Evolutionary conservation across 495 filamentous ascomycete genomes (phyloP).

Genomic region (Penicillium lagena): DNA sequence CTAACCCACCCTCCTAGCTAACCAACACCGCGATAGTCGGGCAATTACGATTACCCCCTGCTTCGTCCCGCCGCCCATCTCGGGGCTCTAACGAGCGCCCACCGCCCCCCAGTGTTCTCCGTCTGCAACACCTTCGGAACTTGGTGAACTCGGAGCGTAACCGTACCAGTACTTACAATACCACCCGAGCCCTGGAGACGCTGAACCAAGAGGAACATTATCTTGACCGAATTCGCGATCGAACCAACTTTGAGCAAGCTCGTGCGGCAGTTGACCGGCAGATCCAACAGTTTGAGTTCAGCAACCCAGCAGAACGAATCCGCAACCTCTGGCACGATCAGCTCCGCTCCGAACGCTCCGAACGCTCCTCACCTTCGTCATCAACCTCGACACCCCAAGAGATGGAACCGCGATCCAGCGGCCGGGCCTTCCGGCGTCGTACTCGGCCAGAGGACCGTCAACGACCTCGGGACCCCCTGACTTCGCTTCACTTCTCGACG

Average conservation of each 20-base stretch:
- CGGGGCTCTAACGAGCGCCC: constrained; percentile 13
- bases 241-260: constrained; percentile 19
- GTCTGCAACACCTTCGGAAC: constrained; percentile 35
- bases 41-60: constrained; percentile 52
- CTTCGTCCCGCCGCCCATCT: constrained; percentile 33
- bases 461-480: too few relatives aligned
- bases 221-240: constrained; percentile 12
- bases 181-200: constrained; percentile 29
- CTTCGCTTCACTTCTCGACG: too few relatives aligned
- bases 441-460: neutral
- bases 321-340: constrained; percentile 7
- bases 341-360: constrained; percentile 2
- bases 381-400: neutral
- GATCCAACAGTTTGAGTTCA: constrained; percentile 13
- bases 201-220: constrained; percentile 31
- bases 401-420: neutral
- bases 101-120: constrained; percentile 4
- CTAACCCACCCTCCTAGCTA: constrained; percentile 9
- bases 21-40: constrained; percentile 39
- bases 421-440: constrained; percentile 8
- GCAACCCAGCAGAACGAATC: constrained; percentile 5
- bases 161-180: constrained; percentile 33
- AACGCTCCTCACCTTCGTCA: neutral
- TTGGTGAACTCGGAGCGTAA: constrained; percentile 30
- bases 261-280: constrained; percentile 21